These are phyloP conservation scores for Circinella minor DNA, from an alignment of 371 early-diverging fungal species.

Conservation along the genomic window DNA sequence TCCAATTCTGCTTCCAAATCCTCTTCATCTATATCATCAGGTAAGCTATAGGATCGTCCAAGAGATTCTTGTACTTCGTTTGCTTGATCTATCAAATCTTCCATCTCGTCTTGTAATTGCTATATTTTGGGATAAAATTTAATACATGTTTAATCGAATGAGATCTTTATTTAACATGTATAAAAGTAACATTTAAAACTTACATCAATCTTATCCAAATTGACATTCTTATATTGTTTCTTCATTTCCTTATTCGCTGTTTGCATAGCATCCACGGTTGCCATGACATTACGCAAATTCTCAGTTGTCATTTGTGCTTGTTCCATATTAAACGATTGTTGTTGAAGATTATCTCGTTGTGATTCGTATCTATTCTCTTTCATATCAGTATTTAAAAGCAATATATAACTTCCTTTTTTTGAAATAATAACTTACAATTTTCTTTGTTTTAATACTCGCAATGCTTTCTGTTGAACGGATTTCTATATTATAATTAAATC, in stretches of 20 bases:
- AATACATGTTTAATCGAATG: not conserved
- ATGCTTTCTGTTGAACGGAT: slow-evolving; percentile 87
- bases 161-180: not conserved
- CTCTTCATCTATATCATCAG: slow-evolving; percentile 95
- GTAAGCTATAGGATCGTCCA: slow-evolving; percentile 88
- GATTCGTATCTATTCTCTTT: slow-evolving; percentile 74
- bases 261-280: slow-evolving; percentile 95
- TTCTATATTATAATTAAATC: slow-evolving; percentile 55
- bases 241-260: slow-evolving; percentile 91
- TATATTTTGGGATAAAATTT: slow-evolving; percentile 27
- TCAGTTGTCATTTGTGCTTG: slow-evolving; percentile 94
- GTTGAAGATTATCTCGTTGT: slow-evolving; percentile 90
- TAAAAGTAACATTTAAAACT: slow-evolving; percentile 2
- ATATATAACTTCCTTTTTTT: not conserved
- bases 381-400: not conserved
- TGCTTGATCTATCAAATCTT: slow-evolving; percentile 92
- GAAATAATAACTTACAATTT: slow-evolving; percentile 66
- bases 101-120: slow-evolving; percentile 97
- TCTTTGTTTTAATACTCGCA: slow-evolving; percentile 90
- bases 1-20: slow-evolving; percentile 98
- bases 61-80: slow-evolving; percentile 95
- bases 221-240: slow-evolving; percentile 91
- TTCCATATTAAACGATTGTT: slow-evolving; percentile 98
- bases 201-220: slow-evolving; percentile 93
- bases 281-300: slow-evolving; percentile 91